Evolutionary conservation across 257 asterid genomes (phyloP).

Genomic region (Solanum clarkiae): DNA sequence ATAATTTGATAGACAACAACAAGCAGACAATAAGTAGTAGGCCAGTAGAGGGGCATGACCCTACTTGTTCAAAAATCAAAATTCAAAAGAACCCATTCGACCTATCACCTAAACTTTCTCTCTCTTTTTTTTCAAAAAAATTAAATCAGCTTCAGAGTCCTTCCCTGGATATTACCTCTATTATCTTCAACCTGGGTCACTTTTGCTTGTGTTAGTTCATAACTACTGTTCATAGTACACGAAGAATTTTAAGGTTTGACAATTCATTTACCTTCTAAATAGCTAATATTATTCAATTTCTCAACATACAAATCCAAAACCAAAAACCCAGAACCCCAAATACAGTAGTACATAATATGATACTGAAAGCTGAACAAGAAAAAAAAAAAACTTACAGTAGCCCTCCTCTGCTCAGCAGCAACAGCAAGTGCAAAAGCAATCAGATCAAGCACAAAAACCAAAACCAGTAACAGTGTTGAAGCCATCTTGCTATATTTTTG

Average conservation of each 20-base stretch:
- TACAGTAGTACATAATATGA: neutral
- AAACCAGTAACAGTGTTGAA: slow-evolving; percentile 34
- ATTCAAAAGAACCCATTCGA: neutral
- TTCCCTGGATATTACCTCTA: neutral
- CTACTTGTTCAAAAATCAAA: neutral
- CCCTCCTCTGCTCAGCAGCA: slow-evolving; percentile 63
- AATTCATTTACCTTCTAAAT: neutral
- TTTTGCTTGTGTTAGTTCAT: neutral
- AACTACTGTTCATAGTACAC: neutral
- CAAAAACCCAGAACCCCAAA: neutral
- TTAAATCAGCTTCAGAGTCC: neutral
- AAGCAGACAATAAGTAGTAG: neutral
- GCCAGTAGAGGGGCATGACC: neutral
- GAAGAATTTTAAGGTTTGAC: neutral
- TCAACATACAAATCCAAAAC: neutral
- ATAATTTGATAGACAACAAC: neutral
- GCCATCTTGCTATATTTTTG: slow-evolving; percentile 20
- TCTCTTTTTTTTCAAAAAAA: neutral
- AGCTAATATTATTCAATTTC: neutral
- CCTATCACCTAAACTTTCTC: too few relatives aligned
- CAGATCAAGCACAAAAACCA: slow-evolving; percentile 49
- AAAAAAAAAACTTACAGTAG: slow-evolving; percentile 32
- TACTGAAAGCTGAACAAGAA: neutral
- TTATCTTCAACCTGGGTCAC: neutral
- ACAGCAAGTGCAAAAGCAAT: slow-evolving; percentile 75